Conservation (phyloP, 305 asterid genomes). For the Petunia hybrid region DNA sequence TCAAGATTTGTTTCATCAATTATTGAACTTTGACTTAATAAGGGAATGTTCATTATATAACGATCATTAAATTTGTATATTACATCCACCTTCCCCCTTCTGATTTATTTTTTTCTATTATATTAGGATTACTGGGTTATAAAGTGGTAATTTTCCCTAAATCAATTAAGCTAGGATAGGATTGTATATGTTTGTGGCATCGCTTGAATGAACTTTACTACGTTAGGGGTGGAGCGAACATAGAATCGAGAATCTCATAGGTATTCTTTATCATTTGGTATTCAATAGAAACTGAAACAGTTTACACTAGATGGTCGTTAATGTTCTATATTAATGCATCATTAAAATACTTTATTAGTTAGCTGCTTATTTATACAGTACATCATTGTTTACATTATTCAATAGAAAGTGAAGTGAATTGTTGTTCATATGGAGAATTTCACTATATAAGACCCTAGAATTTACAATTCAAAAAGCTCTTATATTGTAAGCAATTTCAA, state of each 20-base stretch:
- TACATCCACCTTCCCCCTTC: not conserved
- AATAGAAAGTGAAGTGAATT: not conserved
- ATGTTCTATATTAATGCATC: slow-evolving; percentile 13
- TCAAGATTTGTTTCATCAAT: slow-evolving; percentile 11
- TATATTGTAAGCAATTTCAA: not conserved
- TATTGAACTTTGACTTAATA: slow-evolving; percentile 1
- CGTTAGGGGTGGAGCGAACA: too few relatives aligned
- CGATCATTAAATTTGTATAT: not conserved
- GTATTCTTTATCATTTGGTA: not conserved
- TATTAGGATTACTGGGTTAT: not conserved
- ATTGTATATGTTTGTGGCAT: not conserved
- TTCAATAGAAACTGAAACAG: not conserved
- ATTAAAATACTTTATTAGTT: not conserved
- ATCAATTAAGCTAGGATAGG: not conserved
- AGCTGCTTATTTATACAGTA: not conserved
- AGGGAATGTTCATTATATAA: not conserved
- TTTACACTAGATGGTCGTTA: slow-evolving; percentile 5
- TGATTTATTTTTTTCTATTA: not conserved
- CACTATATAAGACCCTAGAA: not conserved
- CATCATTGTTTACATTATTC: not conserved
- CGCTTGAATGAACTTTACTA: not conserved
- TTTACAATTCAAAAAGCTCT: not conserved
- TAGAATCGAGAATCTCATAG: too few relatives aligned
- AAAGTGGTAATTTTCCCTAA: not conserved
- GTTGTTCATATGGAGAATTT: not conserved